These are phyloP conservation scores for Neurospora sp. DNA, from an alignment of 2,329 filamentous ascomycete genomes.

Conservation along the genomic window DNA sequence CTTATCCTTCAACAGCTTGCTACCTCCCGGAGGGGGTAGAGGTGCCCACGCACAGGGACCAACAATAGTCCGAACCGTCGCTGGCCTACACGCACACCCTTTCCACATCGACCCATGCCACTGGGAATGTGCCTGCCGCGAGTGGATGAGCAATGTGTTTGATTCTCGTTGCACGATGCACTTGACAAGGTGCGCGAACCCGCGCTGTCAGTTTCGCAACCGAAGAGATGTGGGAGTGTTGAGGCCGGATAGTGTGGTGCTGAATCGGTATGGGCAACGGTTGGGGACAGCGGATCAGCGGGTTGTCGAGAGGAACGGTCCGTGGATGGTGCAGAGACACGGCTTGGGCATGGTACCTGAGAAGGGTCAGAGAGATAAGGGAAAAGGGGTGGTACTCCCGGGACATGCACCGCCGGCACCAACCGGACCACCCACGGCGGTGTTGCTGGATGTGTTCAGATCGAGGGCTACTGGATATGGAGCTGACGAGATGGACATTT, in stretches of 20 bases:
- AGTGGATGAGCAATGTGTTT: conserved; percentile 12
- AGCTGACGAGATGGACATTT: background rate
- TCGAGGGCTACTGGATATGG: background rate
- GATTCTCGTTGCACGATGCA: conserved; percentile 1
- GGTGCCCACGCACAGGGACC: background rate
- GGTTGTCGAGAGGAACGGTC: conserved; percentile 9
- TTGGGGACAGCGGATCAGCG: conserved; percentile 17
- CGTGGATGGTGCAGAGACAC: conserved; percentile 9
- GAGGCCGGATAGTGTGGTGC: conserved; percentile 8
- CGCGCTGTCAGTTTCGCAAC: conserved; percentile 2
- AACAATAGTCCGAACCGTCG: conserved; percentile 8
- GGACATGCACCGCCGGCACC: background rate
- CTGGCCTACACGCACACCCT: conserved; percentile 11
- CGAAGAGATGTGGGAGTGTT: conserved; percentile 5
- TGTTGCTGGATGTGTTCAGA: background rate
- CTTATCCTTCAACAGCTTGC: background rate
- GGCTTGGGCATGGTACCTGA: background rate
- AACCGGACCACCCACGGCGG: background rate
- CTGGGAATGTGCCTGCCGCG: conserved; percentile 15
- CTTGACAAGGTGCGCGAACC: conserved; percentile 2
- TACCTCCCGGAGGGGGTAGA: background rate
- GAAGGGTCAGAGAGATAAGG: background rate
- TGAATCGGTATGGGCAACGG: conserved; percentile 16
- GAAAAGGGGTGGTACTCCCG: background rate
- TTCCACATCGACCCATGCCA: conserved; percentile 11